Evolutionary conservation across 345 rosid genomes (phyloP).

Genomic region (Eucalyptus lansdowneana): DNA sequence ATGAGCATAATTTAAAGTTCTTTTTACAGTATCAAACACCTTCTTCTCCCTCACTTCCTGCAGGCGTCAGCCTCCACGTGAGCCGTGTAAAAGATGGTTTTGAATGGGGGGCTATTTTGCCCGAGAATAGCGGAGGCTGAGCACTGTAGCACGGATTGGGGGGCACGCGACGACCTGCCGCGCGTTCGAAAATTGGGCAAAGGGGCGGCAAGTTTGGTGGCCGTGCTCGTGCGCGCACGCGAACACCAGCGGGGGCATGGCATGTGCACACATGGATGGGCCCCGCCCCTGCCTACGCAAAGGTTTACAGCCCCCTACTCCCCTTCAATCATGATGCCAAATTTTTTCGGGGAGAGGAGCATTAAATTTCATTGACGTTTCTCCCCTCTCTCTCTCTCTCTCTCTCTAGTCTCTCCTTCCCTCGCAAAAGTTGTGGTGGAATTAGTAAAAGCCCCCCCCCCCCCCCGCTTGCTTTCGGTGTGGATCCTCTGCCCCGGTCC

Average conservation of each 20-base stretch:
- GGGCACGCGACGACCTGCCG: neutral
- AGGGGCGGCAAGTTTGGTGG: neutral
- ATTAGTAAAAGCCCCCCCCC: neutral
- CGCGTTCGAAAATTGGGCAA: neutral
- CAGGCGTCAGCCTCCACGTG: neutral
- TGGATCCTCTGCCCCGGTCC: neutral
- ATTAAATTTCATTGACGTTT: neutral
- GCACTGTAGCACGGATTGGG: neutral
- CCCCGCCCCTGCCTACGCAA: neutral
- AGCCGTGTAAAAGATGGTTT: neutral
- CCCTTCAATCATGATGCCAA: neutral
- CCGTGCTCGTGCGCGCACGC: neutral
- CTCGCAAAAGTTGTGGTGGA: neutral
- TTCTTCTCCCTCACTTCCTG: neutral
- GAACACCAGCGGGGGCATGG: neutral
- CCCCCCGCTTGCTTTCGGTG: neutral
- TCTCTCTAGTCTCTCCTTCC: neutral
- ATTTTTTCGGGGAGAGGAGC: neutral
- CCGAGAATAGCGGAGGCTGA: neutral
- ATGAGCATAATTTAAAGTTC: neutral
- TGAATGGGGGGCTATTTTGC: neutral
- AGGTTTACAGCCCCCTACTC: neutral
- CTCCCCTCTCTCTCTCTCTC: neutral
- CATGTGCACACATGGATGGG: neutral
- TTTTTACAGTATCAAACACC: neutral